phyloP scores from a whole-genome alignment of 257 asterid species.

The Solanum gracilifrons region DNA sequence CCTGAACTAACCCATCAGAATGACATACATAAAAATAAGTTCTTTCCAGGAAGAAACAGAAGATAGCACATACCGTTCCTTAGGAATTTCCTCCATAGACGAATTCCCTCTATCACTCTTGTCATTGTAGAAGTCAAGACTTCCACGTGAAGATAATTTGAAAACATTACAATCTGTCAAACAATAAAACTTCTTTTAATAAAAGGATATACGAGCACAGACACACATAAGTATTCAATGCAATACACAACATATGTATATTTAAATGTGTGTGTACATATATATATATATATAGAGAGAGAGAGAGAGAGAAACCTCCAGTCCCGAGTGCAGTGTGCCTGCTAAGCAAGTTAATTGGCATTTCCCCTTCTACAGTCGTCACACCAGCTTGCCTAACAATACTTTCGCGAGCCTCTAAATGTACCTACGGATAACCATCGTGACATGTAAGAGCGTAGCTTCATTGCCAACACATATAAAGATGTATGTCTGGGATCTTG shows the following conservation, averaged over 20 bases:
- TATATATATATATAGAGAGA: background rate
- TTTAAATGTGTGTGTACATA: rapidly evolving
- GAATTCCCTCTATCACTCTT: background rate
- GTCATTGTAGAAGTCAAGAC: background rate
- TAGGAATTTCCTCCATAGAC: background rate
- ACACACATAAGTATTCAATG: background rate
- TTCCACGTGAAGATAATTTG: background rate
- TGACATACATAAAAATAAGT: background rate
- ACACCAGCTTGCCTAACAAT: background rate
- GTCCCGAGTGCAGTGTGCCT: background rate
- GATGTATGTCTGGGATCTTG: background rate
- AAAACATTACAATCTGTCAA: background rate
- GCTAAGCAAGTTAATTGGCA: background rate
- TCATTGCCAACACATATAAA: background rate
- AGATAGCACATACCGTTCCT: background rate
- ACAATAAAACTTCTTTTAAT: background rate
- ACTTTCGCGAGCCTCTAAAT: background rate
- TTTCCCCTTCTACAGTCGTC: background rate
- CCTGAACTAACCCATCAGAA: background rate
- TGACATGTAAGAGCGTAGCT: background rate
- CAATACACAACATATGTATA: background rate
- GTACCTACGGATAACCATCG: background rate
- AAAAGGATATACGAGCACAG: background rate
- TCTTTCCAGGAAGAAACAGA: background rate
- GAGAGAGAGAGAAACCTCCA: background rate